Conservation (phyloP, 1,284 basidiomycete species). For the Crepidotus sp. region DNA sequence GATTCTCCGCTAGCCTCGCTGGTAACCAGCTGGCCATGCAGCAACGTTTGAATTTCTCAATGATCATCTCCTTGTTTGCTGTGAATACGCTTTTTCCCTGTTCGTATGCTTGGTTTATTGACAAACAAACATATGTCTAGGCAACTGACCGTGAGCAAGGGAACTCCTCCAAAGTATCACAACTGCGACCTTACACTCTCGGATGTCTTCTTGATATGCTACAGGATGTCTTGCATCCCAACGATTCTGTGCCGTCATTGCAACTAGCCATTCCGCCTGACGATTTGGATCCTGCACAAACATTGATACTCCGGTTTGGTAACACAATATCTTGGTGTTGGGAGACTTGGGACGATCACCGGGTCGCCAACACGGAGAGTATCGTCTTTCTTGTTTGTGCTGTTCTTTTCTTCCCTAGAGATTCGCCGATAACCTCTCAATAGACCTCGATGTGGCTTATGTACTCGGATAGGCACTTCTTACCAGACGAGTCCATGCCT, state of each 20-base stretch:
- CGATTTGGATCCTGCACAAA: conserved; percentile 35
- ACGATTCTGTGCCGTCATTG: conserved; percentile 15
- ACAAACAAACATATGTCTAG: not conserved
- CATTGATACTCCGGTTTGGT: conserved; percentile 46
- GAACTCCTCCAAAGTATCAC: conserved; percentile 1
- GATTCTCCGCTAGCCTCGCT: conserved; percentile 13
- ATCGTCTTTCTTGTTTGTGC: conserved; percentile 44
- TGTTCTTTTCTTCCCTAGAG: not conserved
- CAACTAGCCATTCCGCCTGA: conserved; percentile 22
- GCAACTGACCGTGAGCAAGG: conserved; percentile 13
- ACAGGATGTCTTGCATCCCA: conserved; percentile 29
- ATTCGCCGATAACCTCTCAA: not conserved
- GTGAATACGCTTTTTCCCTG: conserved; percentile 25
- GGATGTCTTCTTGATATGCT: conserved; percentile 38
- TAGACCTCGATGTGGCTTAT: conserved; percentile 17
- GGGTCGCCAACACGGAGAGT: conserved; percentile 38
- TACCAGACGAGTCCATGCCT: not conserved
- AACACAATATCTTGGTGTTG: conserved; percentile 51
- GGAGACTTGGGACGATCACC: conserved; percentile 50
- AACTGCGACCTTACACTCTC: conserved; percentile 41
- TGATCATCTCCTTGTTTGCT: conserved; percentile 47
- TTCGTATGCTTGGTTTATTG: not conserved
- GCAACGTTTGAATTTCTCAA: conserved; percentile 38
- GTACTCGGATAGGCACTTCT: not conserved
- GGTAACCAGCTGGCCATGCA: conserved; percentile 21